These are phyloP conservation scores for Pythium utonaiense DNA, from an alignment of 352 stramenopile species.

Conservation along the genomic window DNA sequence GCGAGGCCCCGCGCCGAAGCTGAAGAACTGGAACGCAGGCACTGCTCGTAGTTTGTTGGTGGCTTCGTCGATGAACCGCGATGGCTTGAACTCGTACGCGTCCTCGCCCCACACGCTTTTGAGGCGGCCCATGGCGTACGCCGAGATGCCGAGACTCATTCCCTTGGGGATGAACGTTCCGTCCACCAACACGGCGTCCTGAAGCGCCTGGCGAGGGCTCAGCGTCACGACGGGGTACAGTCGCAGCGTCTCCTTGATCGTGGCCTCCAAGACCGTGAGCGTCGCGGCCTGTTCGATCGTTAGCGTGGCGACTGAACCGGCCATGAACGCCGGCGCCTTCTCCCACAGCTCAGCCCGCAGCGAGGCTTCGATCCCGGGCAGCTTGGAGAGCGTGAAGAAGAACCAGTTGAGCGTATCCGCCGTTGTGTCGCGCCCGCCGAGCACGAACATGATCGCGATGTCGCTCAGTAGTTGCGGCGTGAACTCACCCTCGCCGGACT, in stretches of 20 bases:
- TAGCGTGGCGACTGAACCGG: background rate
- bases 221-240: conserved; percentile 31
- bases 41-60: conserved; percentile 13
- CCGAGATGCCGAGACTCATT: conserved; percentile 18
- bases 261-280: conserved; percentile 23
- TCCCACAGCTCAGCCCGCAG: conserved; percentile 25
- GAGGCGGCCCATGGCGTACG: conserved; percentile 29
- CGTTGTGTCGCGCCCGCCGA: conserved; percentile 50
- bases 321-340: conserved; percentile 19
- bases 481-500: conserved; percentile 14
- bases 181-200: conserved; percentile 33
- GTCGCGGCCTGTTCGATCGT: conserved; percentile 6
- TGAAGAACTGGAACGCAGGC: conserved; percentile 35
- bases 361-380: conserved; percentile 34
- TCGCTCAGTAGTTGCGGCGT: conserved; percentile 30
- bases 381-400: conserved; percentile 29
- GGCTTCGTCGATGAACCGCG: conserved; percentile 25
- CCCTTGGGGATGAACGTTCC: conserved; percentile 32
- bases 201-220: conserved; percentile 17
- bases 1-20: conserved; percentile 36
- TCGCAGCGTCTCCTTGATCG: conserved; percentile 36
- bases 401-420: conserved; percentile 43
- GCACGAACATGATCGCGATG: conserved; percentile 42
- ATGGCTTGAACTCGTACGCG: conserved; percentile 29
- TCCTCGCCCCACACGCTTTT: conserved; percentile 30